phyloP scores from a whole-genome alignment of 805 yeast species.

The Lachancea fermentati region DNA sequence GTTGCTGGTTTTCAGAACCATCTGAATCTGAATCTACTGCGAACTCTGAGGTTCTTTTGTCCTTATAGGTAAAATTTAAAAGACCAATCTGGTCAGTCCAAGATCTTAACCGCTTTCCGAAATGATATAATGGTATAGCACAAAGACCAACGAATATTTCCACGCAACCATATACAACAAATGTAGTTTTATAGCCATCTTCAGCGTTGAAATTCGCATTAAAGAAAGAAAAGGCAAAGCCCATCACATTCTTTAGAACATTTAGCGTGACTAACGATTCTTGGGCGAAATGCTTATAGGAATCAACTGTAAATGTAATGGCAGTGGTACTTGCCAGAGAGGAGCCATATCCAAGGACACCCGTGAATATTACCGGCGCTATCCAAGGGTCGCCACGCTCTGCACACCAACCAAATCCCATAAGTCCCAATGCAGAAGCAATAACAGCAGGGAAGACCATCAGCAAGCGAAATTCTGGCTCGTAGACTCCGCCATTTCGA shows the following conservation, averaged over 20 bases:
- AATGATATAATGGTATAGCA: conserved; percentile 48
- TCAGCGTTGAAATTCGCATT: conserved; percentile 41
- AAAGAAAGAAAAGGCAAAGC: conserved; percentile 52
- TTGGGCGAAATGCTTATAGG: conserved; percentile 50
- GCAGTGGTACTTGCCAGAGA: conserved; percentile 57
- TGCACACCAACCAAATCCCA: conserved; percentile 62
- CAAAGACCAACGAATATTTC: conserved; percentile 44
- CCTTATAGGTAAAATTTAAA: conserved; percentile 27
- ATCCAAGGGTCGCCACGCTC: conserved; percentile 44
- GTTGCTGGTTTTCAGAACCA: neutral
- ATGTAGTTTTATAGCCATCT: conserved; percentile 42
- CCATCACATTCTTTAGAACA: conserved; percentile 47
- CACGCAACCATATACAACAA: conserved; percentile 47
- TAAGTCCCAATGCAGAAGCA: conserved; percentile 6
- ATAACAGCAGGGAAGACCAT: conserved; percentile 9
- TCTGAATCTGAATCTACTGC: too few species aligned
- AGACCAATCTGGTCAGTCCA: conserved; percentile 48
- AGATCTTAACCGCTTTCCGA: conserved; percentile 45
- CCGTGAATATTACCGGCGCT: conserved; percentile 53
- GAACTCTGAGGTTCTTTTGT: conserved; percentile 1
- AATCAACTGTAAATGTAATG: conserved; percentile 54
- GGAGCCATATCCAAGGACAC: conserved; percentile 53
- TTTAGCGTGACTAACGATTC: conserved; percentile 55
- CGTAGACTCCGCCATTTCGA: conserved; percentile 50
- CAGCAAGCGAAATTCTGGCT: conserved; percentile 46